Evolutionary conservation across 306 rosid species (phyloP), one percentile per base, ranked within the genome.

Genomic region (Mucuna pruriens): DNA sequence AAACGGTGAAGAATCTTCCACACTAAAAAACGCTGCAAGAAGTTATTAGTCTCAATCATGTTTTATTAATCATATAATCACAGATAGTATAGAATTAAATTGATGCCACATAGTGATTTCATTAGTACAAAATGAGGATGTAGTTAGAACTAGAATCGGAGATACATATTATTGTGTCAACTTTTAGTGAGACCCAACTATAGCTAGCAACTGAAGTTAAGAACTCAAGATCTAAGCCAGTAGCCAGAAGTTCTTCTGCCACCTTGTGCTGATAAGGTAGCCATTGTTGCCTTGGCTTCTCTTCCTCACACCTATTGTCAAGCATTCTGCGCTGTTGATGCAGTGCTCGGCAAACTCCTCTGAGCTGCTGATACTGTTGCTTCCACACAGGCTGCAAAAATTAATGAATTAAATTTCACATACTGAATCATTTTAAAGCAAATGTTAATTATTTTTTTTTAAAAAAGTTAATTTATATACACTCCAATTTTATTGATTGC

Each of bases 211-310:
- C 34, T 9, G 7, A 39, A 72, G 23, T 22, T 10, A n/a, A 33
- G 68, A 62, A 4, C 64, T 17, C 26, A 9, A 42, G 7, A 40
- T 8, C 73, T 85, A 94, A 79, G 97, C 98, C 71, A 94, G 84
- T 33, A 94, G 89, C 98, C 98, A 94, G 89, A 92, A 94, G 68
- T 91, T 84, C 87, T 90, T 94, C 86, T 94, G 97, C 97, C 92
- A 92, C 84, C 91, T 90, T 39, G 97, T 94, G 89, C 87, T 94
- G 82, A 94, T 92, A 4, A 88, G 86, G 86, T 92, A 94, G 68
- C 97, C 97, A 44, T 92, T 85, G 51, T 80, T 91, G 69, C 94
- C 97, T 46, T 81, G 87, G 78, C 97, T 90, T 75, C 93, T 91
- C 92, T 91, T 94, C 80, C 92, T 92, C 74, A 92, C 98, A 77